Evolutionary conservation across 768 basidiomycete genomes (phyloP).

Genomic region (Panaeolus papilionaceus): DNA sequence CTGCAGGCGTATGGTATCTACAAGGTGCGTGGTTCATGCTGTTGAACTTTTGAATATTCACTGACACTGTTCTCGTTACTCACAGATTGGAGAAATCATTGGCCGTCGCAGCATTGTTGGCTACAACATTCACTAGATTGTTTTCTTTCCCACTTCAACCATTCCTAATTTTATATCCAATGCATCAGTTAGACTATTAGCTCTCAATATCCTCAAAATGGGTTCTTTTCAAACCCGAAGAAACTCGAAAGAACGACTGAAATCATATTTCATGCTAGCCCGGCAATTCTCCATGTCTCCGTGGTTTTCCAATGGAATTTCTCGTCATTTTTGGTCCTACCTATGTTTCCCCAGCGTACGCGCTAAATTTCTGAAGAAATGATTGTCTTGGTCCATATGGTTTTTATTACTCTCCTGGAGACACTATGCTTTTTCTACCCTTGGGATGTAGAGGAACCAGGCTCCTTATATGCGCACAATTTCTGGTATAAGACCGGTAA

Average conservation of each 20-base stretch:
- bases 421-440: too few relatives aligned
- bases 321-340: too few relatives aligned
- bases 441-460: too few relatives aligned
- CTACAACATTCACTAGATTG: conserved; percentile 60
- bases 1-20: conserved; percentile 91
- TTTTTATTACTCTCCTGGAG: too few relatives aligned
- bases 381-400: too few relatives aligned
- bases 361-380: too few relatives aligned
- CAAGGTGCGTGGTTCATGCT: conserved; percentile 57
- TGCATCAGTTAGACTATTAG: conserved; percentile 12
- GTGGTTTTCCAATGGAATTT: too few relatives aligned
- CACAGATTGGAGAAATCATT: conserved; percentile 86
- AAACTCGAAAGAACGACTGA: neutral
- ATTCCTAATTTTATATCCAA: conserved; percentile 12
- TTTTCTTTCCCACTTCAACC: neutral
- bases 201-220: neutral
- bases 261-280: too few relatives aligned
- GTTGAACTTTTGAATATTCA: neutral
- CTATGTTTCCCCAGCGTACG: too few relatives aligned
- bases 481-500: too few relatives aligned
- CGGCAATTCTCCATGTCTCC: too few relatives aligned
- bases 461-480: too few relatives aligned
- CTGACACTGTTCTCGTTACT: neutral
- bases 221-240: neutral
- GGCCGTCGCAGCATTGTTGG: conserved; percentile 82